Evolutionary conservation across 352 stramenopile genomes (phyloP).

Genomic region (Phytophthora pisi): DNA sequence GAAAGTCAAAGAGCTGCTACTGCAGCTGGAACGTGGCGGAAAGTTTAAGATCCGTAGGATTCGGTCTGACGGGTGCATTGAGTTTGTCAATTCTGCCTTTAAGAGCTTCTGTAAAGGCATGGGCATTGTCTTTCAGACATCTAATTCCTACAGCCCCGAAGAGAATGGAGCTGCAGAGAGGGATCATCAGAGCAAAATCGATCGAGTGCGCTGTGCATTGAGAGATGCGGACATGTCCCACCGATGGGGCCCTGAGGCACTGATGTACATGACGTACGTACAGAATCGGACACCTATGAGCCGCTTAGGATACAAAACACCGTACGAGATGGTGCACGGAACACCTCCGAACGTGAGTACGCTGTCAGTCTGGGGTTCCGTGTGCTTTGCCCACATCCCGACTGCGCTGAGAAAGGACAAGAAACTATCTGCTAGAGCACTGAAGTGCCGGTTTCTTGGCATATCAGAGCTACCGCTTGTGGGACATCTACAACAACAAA

Average conservation of each 20-base stretch:
- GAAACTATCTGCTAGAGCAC: slow-evolving; percentile 2
- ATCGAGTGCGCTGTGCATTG: neutral
- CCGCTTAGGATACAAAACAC: slow-evolving; percentile 5
- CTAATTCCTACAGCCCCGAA: slow-evolving; percentile 13
- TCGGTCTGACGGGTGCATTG: slow-evolving; percentile 10
- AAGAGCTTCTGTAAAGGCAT: slow-evolving; percentile 15
- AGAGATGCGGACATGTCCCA: slow-evolving; percentile 11
- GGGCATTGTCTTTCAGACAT: slow-evolving; percentile 13
- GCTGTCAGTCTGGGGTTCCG: neutral
- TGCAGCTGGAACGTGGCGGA: slow-evolving; percentile 10
- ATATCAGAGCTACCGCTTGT: slow-evolving; percentile 14
- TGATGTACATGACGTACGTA: slow-evolving; percentile 25
- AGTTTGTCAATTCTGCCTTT: slow-evolving; percentile 20
- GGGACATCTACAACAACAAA: slow-evolving; percentile 17
- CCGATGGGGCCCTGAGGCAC: slow-evolving; percentile 10
- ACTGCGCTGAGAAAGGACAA: slow-evolving; percentile 3
- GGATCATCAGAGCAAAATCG: slow-evolving; percentile 19
- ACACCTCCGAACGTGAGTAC: slow-evolving; percentile 1
- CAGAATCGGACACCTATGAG: slow-evolving; percentile 12
- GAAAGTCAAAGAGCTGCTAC: slow-evolving; percentile 6
- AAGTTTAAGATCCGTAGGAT: slow-evolving; percentile 13
- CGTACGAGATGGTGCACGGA: slow-evolving; percentile 5
- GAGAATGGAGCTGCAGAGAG: slow-evolving; percentile 21
- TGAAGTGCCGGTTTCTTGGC: slow-evolving; percentile 12
- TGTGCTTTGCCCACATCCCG: slow-evolving; percentile 14